phyloP scores from a whole-genome alignment of 768 basidiomycete genomes.

The Amanita molliuscula region DNA sequence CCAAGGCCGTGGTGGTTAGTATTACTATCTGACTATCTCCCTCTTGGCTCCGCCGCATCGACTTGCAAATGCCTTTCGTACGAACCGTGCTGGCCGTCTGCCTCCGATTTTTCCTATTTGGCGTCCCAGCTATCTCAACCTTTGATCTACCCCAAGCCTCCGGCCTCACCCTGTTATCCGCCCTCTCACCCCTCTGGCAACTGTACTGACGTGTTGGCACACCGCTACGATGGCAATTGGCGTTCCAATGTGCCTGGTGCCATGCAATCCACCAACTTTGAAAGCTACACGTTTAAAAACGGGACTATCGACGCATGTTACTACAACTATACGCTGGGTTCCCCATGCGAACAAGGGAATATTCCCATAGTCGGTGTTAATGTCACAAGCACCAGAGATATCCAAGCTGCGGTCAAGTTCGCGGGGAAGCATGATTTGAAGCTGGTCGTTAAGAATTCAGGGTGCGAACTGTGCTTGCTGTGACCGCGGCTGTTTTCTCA shows the following conservation, averaged over 20 bases:
- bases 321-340: slow-evolving; percentile 28
- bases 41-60: background rate
- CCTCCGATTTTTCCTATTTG: background rate
- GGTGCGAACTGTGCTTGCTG: slow-evolving; percentile 8
- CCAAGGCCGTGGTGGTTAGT: background rate
- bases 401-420: slow-evolving; percentile 20
- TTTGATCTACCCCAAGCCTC: slow-evolving; percentile 7
- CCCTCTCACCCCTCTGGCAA: slow-evolving; percentile 22
- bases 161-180: slow-evolving; percentile 32
- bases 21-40: background rate
- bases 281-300: slow-evolving; percentile 8
- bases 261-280: slow-evolving; percentile 22
- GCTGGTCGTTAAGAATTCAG: slow-evolving; percentile 27
- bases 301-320: slow-evolving; percentile 44
- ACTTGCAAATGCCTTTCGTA: slow-evolving; percentile 5
- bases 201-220: slow-evolving; percentile 21
- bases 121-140: slow-evolving; percentile 3
- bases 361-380: slow-evolving; percentile 32
- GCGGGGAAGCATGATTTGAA: slow-evolving; percentile 20
- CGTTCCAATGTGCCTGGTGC: slow-evolving; percentile 29
- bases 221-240: slow-evolving; percentile 26
- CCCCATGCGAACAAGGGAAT: slow-evolving; percentile 33
- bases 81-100: slow-evolving; percentile 5
- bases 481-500: background rate
- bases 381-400: slow-evolving; percentile 24